Percentiles rank a stretch among this genome's conserved stretches.
Conservation (phyloP, 371 early-diverging fungal genomes). For the Dichotomocladium elegans region DNA sequence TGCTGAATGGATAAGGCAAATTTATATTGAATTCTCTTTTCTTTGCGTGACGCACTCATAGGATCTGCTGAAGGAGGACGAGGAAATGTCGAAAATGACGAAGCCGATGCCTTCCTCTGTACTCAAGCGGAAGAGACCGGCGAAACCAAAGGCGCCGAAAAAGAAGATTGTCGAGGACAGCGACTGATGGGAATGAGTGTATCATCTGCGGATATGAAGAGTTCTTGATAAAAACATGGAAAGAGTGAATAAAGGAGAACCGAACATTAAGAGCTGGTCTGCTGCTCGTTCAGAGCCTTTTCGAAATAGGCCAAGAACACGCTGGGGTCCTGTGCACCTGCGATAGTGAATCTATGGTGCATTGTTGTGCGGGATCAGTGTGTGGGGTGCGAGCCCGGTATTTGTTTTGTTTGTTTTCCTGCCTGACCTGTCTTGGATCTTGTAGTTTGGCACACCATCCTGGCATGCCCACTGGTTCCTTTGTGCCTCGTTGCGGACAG, state of each 20-base stretch:
- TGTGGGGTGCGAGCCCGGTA: neutral
- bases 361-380: neutral
- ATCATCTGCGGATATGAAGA: too few relatives aligned
- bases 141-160: slow-evolving; percentile 9
- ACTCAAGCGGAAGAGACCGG: slow-evolving; percentile 22
- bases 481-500: slow-evolving; percentile 40
- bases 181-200: too few relatives aligned
- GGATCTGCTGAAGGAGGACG: slow-evolving; percentile 31
- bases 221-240: too few relatives aligned
- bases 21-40: neutral
- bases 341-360: slow-evolving; percentile 35
- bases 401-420: neutral
- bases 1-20: neutral
- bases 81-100: slow-evolving; percentile 12
- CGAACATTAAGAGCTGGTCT: neutral
- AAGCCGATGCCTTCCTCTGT: slow-evolving; percentile 21
- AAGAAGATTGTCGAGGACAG: too few relatives aligned
- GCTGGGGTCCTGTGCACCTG: slow-evolving; percentile 68
- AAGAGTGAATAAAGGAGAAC: too few relatives aligned
- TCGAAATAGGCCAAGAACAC: slow-evolving; percentile 53
- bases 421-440: slow-evolving; percentile 53
- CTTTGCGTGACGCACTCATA: neutral
- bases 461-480: slow-evolving; percentile 39
- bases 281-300: slow-evolving; percentile 5
- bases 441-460: slow-evolving; percentile 68